phyloP scores from a whole-genome alignment of 805 yeast species.

The Candida ortonii region DNA sequence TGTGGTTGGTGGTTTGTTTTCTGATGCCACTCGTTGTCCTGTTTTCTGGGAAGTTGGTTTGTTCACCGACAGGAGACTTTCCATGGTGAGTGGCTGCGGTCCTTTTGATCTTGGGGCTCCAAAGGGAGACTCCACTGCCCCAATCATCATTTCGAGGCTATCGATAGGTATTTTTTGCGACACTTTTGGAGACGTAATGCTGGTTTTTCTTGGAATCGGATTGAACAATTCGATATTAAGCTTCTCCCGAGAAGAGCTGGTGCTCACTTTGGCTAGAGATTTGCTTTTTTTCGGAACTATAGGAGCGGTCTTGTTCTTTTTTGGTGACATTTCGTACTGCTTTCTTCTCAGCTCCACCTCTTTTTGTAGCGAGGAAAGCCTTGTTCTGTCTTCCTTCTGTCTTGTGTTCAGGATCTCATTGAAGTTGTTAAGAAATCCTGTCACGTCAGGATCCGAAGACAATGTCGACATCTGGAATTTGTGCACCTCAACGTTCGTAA shows the following conservation, averaged over 20 bases:
- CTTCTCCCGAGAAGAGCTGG: background rate
- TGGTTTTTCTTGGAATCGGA: conserved; percentile 18
- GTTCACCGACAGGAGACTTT: too few species aligned
- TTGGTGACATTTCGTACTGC: conserved; percentile 21
- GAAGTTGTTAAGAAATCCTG: conserved; percentile 24
- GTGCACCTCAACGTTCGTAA: too few species aligned
- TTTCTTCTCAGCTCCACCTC: conserved; percentile 22
- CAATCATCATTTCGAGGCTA: too few species aligned
- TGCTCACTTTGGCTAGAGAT: conserved; percentile 7
- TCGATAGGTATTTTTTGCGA: too few species aligned
- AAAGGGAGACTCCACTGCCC: too few species aligned
- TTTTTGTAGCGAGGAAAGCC: conserved; percentile 18
- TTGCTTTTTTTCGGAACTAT: conserved; percentile 27
- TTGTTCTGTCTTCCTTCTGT: conserved; percentile 18
- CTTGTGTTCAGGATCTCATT: conserved; percentile 17
- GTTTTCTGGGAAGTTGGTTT: too few species aligned
- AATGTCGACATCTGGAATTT: conserved; percentile 11
- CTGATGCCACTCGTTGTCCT: too few species aligned
- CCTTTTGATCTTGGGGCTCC: too few species aligned
- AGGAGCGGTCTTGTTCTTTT: conserved; percentile 27
- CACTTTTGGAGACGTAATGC: background rate
- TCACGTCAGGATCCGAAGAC: conserved; percentile 26
- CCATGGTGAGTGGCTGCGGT: too few species aligned
- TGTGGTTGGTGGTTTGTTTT: too few species aligned
- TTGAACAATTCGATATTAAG: conserved; percentile 14